A percentile compares a stretch with the other conserved stretches of the same genome.
Evolutionary conservation across 441 rosid species (phyloP).

Genomic region (Brassica balearica): DNA sequence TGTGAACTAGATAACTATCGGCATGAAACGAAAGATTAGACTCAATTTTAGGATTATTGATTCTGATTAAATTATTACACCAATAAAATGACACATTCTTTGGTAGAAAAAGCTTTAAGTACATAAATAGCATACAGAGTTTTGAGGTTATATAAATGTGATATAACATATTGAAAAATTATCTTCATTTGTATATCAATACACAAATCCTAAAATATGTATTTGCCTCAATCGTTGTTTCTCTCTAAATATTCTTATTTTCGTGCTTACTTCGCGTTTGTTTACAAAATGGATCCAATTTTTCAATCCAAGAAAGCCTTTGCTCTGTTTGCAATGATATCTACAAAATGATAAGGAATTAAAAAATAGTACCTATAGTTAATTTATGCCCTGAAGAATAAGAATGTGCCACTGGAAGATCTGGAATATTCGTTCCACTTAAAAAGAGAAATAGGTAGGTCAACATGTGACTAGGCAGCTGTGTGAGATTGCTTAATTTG

Average conservation of each 20-base stretch:
- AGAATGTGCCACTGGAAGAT: conserved; percentile 12
- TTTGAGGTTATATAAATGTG: background rate
- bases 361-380: background rate
- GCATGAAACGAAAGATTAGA: background rate
- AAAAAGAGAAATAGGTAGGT: background rate
- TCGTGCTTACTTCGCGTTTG: background rate
- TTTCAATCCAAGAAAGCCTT: conserved; percentile 12
- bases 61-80: background rate
- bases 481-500: background rate
- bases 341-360: background rate
- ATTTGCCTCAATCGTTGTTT: background rate
- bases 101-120: background rate
- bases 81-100: background rate
- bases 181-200: background rate
- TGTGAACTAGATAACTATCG: conserved; percentile 3
- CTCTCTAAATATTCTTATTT: background rate
- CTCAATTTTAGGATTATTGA: background rate
- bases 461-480: conserved; percentile 25
- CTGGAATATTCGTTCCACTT: conserved; percentile 9
- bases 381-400: background rate
- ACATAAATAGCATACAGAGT: background rate
- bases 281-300: conserved; percentile 11
- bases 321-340: conserved; percentile 12
- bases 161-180: background rate
- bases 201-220: background rate